Evolutionary conservation across 805 yeast species (phyloP).

Genomic region (Wickerhamomyces bisporus): DNA sequence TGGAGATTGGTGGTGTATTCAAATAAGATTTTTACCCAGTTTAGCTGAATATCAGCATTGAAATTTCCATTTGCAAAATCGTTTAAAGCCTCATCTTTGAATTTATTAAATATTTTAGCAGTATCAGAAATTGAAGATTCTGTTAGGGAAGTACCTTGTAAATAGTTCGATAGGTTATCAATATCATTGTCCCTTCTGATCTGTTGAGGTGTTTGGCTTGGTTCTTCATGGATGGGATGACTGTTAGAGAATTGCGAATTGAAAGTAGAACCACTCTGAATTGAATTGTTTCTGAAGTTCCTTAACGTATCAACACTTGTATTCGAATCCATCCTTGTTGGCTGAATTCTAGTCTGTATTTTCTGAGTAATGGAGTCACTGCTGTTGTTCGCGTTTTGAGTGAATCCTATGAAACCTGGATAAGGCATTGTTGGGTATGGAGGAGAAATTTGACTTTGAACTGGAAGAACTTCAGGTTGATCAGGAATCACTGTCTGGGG

Average conservation of each 20-base stretch:
- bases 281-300: background rate
- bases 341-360: background rate
- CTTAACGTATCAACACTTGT: background rate
- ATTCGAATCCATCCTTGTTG: background rate
- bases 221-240: too few species aligned
- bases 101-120: conserved; percentile 24
- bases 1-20: conserved; percentile 40
- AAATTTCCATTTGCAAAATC: conserved; percentile 30
- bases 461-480: background rate
- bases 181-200: background rate
- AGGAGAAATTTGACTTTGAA: background rate
- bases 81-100: conserved; percentile 28
- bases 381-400: background rate
- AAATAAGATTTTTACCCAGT: conserved; percentile 55
- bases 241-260: background rate
- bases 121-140: conserved; percentile 18
- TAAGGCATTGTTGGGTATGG: conserved; percentile 1
- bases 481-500: too few species aligned
- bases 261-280: background rate
- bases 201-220: too few species aligned
- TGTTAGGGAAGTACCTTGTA: background rate
- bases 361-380: background rate
- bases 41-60: conserved; percentile 50
- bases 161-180: background rate
- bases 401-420: background rate